Evolutionary conservation across 768 basidiomycete genomes (phyloP).

Genomic region (Pulveroboletus sp.): DNA sequence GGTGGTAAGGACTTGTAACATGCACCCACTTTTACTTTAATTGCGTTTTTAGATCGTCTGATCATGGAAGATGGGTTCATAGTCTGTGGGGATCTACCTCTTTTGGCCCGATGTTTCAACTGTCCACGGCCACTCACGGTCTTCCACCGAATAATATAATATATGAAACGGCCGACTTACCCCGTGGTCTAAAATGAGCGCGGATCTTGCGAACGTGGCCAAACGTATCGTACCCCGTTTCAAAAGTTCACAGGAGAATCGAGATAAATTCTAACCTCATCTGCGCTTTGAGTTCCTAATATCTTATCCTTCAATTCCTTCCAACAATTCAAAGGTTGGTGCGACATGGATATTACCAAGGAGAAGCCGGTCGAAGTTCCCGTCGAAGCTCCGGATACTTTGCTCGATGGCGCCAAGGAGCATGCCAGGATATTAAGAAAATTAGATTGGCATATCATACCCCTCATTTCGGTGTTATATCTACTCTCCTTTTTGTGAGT

Average conservation of each 20-base stretch:
- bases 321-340: not conserved
- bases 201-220: not conserved
- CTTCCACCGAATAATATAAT: not conserved
- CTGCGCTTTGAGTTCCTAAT: not conserved
- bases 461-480: conserved; percentile 40
- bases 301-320: conserved; percentile 6
- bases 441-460: conserved; percentile 39
- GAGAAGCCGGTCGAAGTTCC: not conserved
- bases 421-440: conserved; percentile 31
- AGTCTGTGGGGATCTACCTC: not conserved
- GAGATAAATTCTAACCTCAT: not conserved
- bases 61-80: not conserved
- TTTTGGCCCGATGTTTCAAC: not conserved
- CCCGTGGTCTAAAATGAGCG: not conserved
- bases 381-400: not conserved
- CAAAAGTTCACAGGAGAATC: not conserved
- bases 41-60: not conserved
- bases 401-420: conserved; percentile 4
- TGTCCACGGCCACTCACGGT: not conserved
- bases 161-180: not conserved
- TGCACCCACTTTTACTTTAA: not conserved
- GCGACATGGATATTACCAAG: not conserved
- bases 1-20: not conserved
- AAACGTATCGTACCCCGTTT: not conserved
- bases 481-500: conserved; percentile 43